Evolutionary conservation across 768 basidiomycete genomes (phyloP).

Genomic region (Dentipellis sp.): DNA sequence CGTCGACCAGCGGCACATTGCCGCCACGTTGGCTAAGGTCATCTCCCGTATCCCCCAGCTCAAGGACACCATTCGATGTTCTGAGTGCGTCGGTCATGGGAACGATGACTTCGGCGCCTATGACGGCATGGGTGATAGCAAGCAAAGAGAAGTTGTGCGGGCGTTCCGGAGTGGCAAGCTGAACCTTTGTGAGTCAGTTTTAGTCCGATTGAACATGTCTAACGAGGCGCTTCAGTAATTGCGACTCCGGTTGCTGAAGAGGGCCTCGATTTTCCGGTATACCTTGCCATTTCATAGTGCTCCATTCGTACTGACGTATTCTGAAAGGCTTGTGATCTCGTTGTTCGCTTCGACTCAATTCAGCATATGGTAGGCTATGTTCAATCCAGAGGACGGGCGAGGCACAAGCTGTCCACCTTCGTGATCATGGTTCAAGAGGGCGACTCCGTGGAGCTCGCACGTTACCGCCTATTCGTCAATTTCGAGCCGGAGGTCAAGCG

Average conservation of each 20-base stretch:
- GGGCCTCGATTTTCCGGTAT: slow-evolving; percentile 80
- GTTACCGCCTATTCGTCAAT: slow-evolving; percentile 48
- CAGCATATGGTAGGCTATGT: slow-evolving; percentile 83
- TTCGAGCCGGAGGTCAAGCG: slow-evolving; percentile 57
- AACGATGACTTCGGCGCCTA: slow-evolving; percentile 27
- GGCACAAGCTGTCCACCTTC: slow-evolving; percentile 68
- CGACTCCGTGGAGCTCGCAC: slow-evolving; percentile 41
- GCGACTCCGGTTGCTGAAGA: slow-evolving; percentile 89
- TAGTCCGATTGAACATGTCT: not conserved
- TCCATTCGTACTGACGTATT: slow-evolving; percentile 5
- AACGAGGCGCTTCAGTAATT: slow-evolving; percentile 36
- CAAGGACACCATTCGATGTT: slow-evolving; percentile 46
- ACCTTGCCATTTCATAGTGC: not conserved
- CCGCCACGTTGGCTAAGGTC: slow-evolving; percentile 56
- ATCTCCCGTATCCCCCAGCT: slow-evolving; percentile 53
- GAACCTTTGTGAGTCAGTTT: slow-evolving; percentile 52
- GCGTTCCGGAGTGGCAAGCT: slow-evolving; percentile 56
- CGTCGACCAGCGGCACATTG: slow-evolving; percentile 78
- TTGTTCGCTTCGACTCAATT: slow-evolving; percentile 77
- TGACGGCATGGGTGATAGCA: slow-evolving; percentile 43
- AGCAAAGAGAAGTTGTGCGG: slow-evolving; percentile 50
- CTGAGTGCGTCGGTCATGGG: slow-evolving; percentile 61
- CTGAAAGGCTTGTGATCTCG: slow-evolving; percentile 68
- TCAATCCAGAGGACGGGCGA: slow-evolving; percentile 81
- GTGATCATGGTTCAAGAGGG: slow-evolving; percentile 72